Conservation (phyloP, 768 basidiomycete genomes). For the Tricholoma matsutake region DNA sequence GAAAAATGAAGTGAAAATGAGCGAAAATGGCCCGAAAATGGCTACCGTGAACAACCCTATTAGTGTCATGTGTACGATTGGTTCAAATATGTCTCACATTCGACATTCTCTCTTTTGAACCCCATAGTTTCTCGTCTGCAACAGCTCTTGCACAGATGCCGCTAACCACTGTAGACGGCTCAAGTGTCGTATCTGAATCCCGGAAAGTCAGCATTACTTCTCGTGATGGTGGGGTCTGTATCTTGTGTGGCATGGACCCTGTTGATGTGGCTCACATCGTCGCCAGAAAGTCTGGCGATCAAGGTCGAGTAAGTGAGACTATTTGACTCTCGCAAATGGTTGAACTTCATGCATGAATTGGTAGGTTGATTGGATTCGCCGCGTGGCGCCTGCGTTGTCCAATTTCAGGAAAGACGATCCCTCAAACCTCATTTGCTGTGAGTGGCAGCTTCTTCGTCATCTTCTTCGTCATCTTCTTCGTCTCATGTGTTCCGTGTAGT, state of each 20-base stretch:
- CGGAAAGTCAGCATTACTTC: not conserved
- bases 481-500: not conserved
- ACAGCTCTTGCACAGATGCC: not conserved
- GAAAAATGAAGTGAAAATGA: too few species aligned
- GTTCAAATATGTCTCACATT: not conserved
- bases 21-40: not conserved
- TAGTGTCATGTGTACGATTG: not conserved
- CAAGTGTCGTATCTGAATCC: not conserved
- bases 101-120: not conserved
- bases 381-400: not conserved
- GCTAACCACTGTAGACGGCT: not conserved
- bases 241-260: not conserved
- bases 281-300: not conserved
- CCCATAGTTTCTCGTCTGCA: not conserved
- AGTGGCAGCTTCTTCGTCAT: not conserved
- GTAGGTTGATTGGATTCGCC: not conserved
- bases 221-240: not conserved
- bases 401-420: not conserved
- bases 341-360: conserved; percentile 1
- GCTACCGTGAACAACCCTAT: not conserved
- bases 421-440: not conserved
- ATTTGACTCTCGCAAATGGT: not conserved
- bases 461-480: too few species aligned
- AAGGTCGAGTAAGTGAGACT: not conserved
- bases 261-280: not conserved